Evolutionary conservation across 129 eudicot genomes (phyloP).

Genomic region (Apium graveolens): DNA sequence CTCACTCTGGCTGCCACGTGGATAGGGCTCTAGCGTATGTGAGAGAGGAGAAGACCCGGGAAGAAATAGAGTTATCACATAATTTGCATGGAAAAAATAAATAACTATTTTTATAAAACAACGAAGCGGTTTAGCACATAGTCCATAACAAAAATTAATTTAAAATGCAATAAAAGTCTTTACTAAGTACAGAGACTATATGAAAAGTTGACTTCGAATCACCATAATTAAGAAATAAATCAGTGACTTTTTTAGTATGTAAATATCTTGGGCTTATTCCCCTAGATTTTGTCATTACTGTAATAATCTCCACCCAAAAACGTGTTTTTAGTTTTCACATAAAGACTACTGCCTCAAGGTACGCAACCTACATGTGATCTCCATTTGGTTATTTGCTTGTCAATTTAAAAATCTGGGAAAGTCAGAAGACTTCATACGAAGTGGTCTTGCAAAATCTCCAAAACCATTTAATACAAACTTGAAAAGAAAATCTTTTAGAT

Average conservation of each 20-base stretch:
- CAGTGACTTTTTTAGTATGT: neutral
- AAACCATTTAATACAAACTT: no score
- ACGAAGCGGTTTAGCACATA: neutral
- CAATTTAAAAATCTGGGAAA: neutral
- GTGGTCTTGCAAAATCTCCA: neutral
- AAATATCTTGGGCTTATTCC: neutral
- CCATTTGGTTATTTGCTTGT: neutral
- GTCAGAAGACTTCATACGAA: neutral
- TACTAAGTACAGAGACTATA: neutral
- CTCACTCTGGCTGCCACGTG: no score
- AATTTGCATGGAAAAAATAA: neutral
- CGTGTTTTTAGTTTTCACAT: neutral
- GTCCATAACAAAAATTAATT: neutral
- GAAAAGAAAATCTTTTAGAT: no score
- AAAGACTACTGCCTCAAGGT: neutral
- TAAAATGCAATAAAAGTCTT: no score
- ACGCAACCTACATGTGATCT: neutral
- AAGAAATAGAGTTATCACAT: no score
- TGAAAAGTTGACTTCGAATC: neutral
- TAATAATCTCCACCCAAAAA: neutral
- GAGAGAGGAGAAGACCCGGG: no score
- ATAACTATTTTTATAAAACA: neutral
- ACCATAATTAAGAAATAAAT: neutral
- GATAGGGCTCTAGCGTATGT: no score
- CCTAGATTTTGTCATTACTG: neutral